phyloP scores from a whole-genome alignment of 352 stramenopile species.

The Elongisporangium undulatum region DNA sequence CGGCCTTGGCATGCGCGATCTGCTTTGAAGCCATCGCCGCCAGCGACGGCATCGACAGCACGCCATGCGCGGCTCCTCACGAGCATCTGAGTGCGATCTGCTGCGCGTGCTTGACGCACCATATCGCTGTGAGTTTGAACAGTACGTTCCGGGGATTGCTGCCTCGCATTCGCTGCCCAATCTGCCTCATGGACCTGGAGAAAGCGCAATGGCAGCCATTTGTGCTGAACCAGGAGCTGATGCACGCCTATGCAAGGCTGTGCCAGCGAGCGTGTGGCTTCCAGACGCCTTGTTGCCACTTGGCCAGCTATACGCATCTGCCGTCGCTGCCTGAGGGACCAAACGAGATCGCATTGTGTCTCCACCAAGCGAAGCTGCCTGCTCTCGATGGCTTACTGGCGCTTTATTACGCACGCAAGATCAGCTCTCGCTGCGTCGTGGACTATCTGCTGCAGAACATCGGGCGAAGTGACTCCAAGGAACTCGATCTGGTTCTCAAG shows the following conservation, averaged over 20 bases:
- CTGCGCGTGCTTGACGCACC: conserved; percentile 18
- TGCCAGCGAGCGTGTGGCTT: conserved; percentile 21
- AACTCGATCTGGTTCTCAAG: background rate
- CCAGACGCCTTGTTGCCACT: conserved; percentile 21
- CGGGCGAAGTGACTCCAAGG: background rate
- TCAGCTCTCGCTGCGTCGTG: background rate
- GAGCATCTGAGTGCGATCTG: conserved; percentile 20
- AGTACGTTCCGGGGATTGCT: conserved; percentile 28
- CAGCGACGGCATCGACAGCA: background rate
- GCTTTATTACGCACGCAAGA: background rate
- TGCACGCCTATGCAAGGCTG: conserved; percentile 7
- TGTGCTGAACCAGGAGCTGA: background rate
- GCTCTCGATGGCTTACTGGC: background rate
- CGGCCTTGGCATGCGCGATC: conserved; percentile 18
- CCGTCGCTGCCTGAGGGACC: conserved; percentile 7
- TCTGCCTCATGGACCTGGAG: conserved; percentile 30
- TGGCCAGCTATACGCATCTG: conserved; percentile 21
- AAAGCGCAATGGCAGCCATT: conserved; percentile 14
- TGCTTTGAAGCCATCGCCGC: conserved; percentile 14
- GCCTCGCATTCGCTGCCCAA: conserved; percentile 33
- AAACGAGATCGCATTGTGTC: background rate
- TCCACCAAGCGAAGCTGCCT: background rate
- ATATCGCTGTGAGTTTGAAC: conserved; percentile 21
- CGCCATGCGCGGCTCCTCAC: background rate
- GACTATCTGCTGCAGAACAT: background rate